Base-by-base conservation (phyloP, 2,329 filamentous ascomycete species). In the Chaetomiaceae sp. region DNA sequence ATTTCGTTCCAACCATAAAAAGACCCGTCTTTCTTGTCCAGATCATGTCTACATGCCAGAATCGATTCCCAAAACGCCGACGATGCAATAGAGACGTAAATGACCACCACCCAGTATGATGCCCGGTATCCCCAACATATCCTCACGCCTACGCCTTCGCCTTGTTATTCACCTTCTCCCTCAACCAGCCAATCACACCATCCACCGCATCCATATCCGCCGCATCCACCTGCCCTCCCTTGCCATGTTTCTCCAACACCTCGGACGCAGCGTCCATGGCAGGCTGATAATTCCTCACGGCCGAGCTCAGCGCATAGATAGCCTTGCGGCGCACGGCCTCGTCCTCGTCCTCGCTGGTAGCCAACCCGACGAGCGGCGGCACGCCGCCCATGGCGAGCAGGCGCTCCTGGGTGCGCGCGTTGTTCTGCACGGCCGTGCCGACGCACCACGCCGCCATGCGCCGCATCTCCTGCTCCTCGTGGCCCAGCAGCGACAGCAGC, bases 361-460 rank as follows among this genome's bases (percentile, higher is more conserved):
- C 78, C 56, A 96, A 65, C 44, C 75, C 73, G 8, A 89, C 82
- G 19, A 99, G 77, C 27, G 70, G 77, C 33, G 85, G 79, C 25
- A 96, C 73, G 3, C 85, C 89, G 27, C 86, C 87, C 56, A 77
- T 69, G 31, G 75, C 76, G 21, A 80, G 58, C 48, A 82, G 68
- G 45, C 81, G 81, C 71, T 93, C 88, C 72, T 99, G 93, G 44
- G 82, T 84, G 66, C 85, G 86, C 60, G 80, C 78, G 69, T 99
- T 97, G 73, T 99, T 99, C 76, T 97, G 91, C 53, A 99, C 93
- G 9, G 93, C 92, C 5, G 91, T 96, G 44, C 89, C 89, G 52
- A 93, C 74, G 72, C 90, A 96, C 88, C 89, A 96, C n/a, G 90
- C 90, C 3, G 92, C 91, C 80, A 89, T 90, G 62, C 77, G 82